Conservation (phyloP, 2,329 filamentous ascomycete species). For the Colletotrichum somersetense region DNA sequence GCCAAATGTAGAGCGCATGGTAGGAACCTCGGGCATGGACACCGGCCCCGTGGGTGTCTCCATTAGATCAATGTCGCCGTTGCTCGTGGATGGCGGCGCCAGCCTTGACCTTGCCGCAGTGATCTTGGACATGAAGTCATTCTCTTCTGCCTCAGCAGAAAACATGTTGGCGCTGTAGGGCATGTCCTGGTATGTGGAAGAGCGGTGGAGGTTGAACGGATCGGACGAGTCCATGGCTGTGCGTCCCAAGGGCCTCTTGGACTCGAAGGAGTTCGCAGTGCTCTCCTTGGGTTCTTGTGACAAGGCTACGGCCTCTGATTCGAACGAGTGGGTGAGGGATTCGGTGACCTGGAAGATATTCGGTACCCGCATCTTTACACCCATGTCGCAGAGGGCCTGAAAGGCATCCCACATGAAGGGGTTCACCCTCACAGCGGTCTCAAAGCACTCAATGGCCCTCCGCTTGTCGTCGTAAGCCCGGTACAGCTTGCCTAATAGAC, state of each 20-base stretch:
- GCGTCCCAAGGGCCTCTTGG: conserved; percentile 58
- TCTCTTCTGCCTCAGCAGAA: conserved; percentile 59
- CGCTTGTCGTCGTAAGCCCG: conserved; percentile 84
- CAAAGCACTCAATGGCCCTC: conserved; percentile 87
- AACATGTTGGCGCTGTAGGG: conserved; percentile 56
- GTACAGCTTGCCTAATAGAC: conserved; percentile 88
- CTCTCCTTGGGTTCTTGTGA: conserved; percentile 55
- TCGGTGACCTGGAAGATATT: conserved; percentile 88
- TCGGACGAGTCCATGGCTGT: conserved; percentile 56
- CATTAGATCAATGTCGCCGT: conserved; percentile 65
- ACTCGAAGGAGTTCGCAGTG: conserved; percentile 53
- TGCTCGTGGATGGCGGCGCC: conserved; percentile 53
- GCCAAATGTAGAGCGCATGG: conserved; percentile 49
- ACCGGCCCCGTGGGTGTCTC: conserved; percentile 72
- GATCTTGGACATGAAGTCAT: conserved; percentile 69
- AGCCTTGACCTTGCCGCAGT: conserved; percentile 64
- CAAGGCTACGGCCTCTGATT: conserved; percentile 51
- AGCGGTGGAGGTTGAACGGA: conserved; percentile 64
- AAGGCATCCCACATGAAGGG: conserved; percentile 99
- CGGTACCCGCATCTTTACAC: conserved; percentile 81
- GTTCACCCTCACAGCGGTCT: conserved; percentile 88
- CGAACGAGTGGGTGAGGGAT: conserved; percentile 61
- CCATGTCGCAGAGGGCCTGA: conserved; percentile 87
- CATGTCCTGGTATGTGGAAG: conserved; percentile 56
- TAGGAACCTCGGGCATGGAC: conserved; percentile 53